These are phyloP conservation scores for Ceratobasidium sp. DNA, from an alignment of 1,284 basidiomycete genomes.

Conservation along the genomic window DNA sequence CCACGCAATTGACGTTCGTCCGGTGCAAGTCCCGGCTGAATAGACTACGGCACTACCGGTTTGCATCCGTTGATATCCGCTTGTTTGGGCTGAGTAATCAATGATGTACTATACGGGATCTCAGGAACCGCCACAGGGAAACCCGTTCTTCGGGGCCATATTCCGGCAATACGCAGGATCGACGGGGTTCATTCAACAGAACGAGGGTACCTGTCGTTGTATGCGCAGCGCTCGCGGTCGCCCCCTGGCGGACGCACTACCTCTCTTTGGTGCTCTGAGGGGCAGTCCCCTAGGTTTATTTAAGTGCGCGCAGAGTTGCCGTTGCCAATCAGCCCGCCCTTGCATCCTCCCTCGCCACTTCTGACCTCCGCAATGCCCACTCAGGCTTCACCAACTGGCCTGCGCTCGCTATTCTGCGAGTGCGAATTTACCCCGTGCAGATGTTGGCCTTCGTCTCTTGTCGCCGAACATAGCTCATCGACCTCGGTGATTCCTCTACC, in stretches of 20 bases:
- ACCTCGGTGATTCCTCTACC: conserved; percentile 25
- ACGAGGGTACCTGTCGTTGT: conserved; percentile 16
- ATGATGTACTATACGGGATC: background rate
- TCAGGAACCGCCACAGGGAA: conserved; percentile 1
- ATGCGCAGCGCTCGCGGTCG: too few species aligned
- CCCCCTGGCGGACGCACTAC: background rate
- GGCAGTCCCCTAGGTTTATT: conserved; percentile 3
- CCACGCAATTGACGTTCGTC: background rate
- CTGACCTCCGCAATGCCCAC: too few species aligned
- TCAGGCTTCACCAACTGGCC: too few species aligned
- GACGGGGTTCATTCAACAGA: background rate
- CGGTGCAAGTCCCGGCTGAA: conserved; percentile 11
- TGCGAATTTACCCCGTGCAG: conserved; percentile 37
- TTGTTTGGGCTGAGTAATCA: background rate
- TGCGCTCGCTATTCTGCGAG: conserved; percentile 40
- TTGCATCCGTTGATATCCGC: background rate
- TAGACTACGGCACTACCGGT: conserved; percentile 5
- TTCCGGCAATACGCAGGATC: background rate
- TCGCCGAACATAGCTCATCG: conserved; percentile 5
- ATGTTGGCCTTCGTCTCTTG: conserved; percentile 1
- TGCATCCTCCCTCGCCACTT: background rate
- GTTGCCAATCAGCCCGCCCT: background rate
- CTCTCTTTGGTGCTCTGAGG: background rate
- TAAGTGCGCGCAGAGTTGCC: background rate
- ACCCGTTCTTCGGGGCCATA: conserved; percentile 11